Evolutionary conservation across 2,329 filamentous ascomycete genomes (phyloP), one percentile per base, ranked within the genome.

Genomic region (Aureobasidium sp.): DNA sequence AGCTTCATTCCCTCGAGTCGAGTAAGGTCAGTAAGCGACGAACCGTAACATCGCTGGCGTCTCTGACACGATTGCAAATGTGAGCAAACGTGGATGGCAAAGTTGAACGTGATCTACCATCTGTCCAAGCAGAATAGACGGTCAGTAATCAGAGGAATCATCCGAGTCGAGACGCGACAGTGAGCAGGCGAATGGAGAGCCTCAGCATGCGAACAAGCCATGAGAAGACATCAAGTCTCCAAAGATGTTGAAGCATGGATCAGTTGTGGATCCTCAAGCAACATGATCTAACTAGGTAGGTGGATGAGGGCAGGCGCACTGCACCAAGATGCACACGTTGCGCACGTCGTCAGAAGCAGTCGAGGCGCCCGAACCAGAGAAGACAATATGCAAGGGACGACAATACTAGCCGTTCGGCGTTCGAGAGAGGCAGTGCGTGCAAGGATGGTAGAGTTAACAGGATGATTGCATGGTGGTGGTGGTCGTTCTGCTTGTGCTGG

Each of bases 271-370:
- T 9, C n/a, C 27, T 31, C 17, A 22, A 36, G 11, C 53, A 37
- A 20, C 20, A 47, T 36, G 39, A 44, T 57, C 53, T 57, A 57
- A 57, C 53, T 57, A 57, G 53, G 29, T 31, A 36, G 41, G 41
- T 44, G 39, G 53, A 44, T 34, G 27, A 29, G 37, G 27, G 52
- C 27, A 31, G 52, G 22, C 48, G 36, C 48, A 25, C 31, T 29
- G 53, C 53, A 57, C 27, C 27, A 31, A 45, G 41, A 25, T n/a
- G 53, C 7, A 41, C 53, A 39, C 9, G 29, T 20, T 34, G 27
- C 41, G 31, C 42, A 27, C 11, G 39, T 41, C 37, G 52, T 42
- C 37, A 29, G 17, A 44, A 36, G 49, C 31, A 14, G 27, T 36
- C 7, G 20, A 51, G 20, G 9, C 31, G 34, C 29, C 3, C 34